Percentiles rank a stretch among this genome's conserved stretches.
Conservation (phyloP, 371 early-diverging fungal species). For the Haplosporangium sp. region DNA sequence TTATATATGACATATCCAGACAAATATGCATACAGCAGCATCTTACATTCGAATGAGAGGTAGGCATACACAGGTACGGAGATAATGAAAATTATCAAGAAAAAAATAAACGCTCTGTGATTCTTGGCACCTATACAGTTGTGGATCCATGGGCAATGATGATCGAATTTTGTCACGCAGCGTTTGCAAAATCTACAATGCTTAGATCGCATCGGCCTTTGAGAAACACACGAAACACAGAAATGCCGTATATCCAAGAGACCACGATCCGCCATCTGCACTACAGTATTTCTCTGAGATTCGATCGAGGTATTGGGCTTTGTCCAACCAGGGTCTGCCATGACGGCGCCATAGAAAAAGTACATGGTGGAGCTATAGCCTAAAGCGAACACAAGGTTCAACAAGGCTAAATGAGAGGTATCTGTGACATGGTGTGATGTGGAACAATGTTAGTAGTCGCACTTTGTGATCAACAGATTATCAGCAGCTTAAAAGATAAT, state of each 20-base stretch:
- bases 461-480: not conserved
- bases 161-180: conserved; percentile 99
- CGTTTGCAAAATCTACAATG: conserved; percentile 97
- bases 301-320: conserved; percentile 61
- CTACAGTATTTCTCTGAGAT: conserved; percentile 63
- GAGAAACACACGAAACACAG: conserved; percentile 84
- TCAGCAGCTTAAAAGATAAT: not conserved
- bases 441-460: not conserved
- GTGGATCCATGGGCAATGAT: conserved; percentile 98
- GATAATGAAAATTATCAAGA: conserved; percentile 71
- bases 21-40: not conserved
- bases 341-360: conserved; percentile 79
- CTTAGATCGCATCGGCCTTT: conserved; percentile 95
- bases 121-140: conserved; percentile 90
- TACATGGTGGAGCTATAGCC: conserved; percentile 71
- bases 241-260: conserved; percentile 81
- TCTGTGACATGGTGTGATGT: conserved; percentile 52
- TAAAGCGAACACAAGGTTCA: conserved; percentile 71
- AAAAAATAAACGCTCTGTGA: conserved; percentile 87
- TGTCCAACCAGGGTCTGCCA: conserved; percentile 88
- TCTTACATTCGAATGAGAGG: conserved; percentile 75
- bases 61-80: conserved; percentile 70
- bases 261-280: conserved; percentile 76
- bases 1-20: no score
- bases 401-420: conserved; percentile 70